phyloP scores from a whole-genome alignment of 139 green algal genomes.

The Limnomonas spitsbergensis region DNA sequence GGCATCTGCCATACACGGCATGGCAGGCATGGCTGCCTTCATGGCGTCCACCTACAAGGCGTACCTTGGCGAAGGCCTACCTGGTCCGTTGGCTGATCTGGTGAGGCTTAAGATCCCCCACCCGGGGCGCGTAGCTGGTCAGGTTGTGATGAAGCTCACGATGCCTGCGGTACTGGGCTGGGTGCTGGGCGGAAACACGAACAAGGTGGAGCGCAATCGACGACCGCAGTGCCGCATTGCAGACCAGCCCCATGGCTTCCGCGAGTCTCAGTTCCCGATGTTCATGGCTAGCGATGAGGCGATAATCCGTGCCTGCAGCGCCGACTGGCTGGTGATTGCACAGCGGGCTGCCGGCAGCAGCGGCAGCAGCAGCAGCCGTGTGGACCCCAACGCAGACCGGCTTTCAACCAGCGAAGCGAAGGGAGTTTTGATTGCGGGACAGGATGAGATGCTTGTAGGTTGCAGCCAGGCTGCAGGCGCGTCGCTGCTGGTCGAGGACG shows the following conservation, averaged over 20 bases:
- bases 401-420: conserved; percentile 35
- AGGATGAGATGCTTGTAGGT: background rate
- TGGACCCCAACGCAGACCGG: background rate
- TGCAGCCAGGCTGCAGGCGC: conserved; percentile 11
- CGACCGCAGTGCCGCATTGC: conserved; percentile 30
- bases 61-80: conserved; percentile 75
- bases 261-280: conserved; percentile 42
- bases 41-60: conserved; percentile 68
- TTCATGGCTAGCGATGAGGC: conserved; percentile 70
- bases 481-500: conserved; percentile 28
- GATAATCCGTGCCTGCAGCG: conserved; percentile 57
- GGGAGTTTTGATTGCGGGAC: conserved; percentile 27
- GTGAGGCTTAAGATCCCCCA: conserved; percentile 87
- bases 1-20: conserved; percentile 81
- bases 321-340: conserved; percentile 73
- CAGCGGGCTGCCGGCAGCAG: conserved; percentile 17
- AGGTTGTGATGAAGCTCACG: conserved; percentile 68
- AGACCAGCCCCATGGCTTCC: conserved; percentile 69
- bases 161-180: conserved; percentile 81
- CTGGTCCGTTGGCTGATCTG: conserved; percentile 60
- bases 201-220: conserved; percentile 36
- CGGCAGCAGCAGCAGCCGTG: background rate
- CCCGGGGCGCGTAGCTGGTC: conserved; percentile 75
- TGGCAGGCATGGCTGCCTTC: conserved; percentile 86
- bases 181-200: conserved; percentile 79